Conservation (phyloP, 768 basidiomycete species). For the Lentinula sp. region DNA sequence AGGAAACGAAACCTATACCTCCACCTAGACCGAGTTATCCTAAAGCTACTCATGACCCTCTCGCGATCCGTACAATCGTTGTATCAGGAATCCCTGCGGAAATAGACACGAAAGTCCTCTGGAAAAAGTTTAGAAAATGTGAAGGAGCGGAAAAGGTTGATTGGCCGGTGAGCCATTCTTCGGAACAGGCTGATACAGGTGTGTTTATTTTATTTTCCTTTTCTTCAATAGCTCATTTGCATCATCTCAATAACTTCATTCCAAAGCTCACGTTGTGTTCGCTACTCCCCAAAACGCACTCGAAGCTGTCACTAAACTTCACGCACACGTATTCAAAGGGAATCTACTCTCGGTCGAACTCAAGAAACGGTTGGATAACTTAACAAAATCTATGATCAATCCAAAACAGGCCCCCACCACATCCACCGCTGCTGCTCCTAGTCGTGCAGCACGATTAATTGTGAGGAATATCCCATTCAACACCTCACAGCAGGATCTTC, state of each 20-base stretch:
- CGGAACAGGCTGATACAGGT: slow-evolving; percentile 47
- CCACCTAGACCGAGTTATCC: slow-evolving; percentile 25
- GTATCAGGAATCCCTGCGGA: slow-evolving; percentile 65
- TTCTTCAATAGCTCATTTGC: background rate
- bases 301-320: slow-evolving; percentile 72
- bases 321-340: slow-evolving; percentile 92
- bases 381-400: slow-evolving; percentile 38
- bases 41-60: slow-evolving; percentile 51
- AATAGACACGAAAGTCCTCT: slow-evolving; percentile 61
- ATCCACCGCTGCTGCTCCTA: slow-evolving; percentile 37
- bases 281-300: slow-evolving; percentile 58
- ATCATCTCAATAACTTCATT: background rate
- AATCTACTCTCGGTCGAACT: slow-evolving; percentile 78
- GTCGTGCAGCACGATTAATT: slow-evolving; percentile 76
- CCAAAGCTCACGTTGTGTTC: slow-evolving; percentile 69
- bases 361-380: slow-evolving; percentile 76
- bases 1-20: slow-evolving; percentile 35
- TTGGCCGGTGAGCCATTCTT: slow-evolving; percentile 49
- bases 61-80: slow-evolving; percentile 79
- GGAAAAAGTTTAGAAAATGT: slow-evolving; percentile 86
- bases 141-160: slow-evolving; percentile 71
- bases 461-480: slow-evolving; percentile 86
- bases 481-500: slow-evolving; percentile 78
- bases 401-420: slow-evolving; percentile 21
- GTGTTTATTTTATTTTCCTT: slow-evolving; percentile 10